phyloP scores from a whole-genome alignment of 2,329 filamentous ascomycete species.

The Talaromyces sp. region DNA sequence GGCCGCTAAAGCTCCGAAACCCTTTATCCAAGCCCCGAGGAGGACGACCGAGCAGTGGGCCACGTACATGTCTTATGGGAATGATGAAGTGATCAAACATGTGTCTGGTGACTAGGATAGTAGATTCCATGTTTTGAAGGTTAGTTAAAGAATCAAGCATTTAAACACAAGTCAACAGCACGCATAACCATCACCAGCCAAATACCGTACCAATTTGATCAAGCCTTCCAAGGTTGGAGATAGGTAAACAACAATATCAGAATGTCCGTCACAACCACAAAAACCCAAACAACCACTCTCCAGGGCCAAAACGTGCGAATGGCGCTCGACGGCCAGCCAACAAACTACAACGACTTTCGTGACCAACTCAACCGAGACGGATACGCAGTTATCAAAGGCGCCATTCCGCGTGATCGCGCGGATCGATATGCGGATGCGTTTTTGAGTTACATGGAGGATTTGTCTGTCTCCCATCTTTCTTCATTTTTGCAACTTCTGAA shows the following conservation, averaged over 20 bases:
- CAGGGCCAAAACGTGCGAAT: neutral
- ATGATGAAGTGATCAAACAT: no score
- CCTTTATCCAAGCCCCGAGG: slow-evolving; percentile 6
- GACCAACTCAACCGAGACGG: slow-evolving; percentile 41
- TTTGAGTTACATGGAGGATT: slow-evolving; percentile 15
- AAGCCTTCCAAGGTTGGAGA: neutral
- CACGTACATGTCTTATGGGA: neutral
- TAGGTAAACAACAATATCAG: neutral
- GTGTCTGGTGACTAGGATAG: no score
- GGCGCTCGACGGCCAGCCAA: neutral
- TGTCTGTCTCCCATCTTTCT: neutral
- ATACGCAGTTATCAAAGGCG: slow-evolving; percentile 39
- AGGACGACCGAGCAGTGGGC: slow-evolving; percentile 1
- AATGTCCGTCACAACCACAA: neutral
- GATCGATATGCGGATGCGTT: slow-evolving; percentile 40
- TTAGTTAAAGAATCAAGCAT: neutral
- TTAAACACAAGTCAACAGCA: neutral
- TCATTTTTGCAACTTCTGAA: neutral
- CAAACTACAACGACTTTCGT: slow-evolving; percentile 34
- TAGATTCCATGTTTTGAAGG: no score
- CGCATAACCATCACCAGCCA: neutral
- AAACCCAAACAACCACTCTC: neutral
- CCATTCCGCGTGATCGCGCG: slow-evolving; percentile 34
- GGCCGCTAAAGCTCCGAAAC: slow-evolving; percentile 7
- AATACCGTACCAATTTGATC: neutral